Evolutionary conservation across 2,329 filamentous ascomycete species (phyloP).

Genomic region (Aspergillus sp.): DNA sequence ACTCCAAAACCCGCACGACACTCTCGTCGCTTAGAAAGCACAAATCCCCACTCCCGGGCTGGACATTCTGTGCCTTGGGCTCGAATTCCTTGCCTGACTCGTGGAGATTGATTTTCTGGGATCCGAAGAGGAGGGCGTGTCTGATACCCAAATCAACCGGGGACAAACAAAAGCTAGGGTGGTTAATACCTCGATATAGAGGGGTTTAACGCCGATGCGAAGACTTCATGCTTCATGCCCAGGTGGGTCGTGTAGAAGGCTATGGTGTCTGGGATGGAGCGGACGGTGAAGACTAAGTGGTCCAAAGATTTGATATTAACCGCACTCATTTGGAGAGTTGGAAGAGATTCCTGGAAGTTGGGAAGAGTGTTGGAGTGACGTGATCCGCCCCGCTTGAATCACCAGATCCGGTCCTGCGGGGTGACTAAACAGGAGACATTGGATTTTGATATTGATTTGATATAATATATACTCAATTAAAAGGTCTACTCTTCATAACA

Average conservation of each 20-base stretch:
- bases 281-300: not conserved
- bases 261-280: not conserved
- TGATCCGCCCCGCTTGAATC: no score
- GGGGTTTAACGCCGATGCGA: not conserved
- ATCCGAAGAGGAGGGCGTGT: slow-evolving; percentile 57
- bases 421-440: no score
- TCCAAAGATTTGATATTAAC: not conserved
- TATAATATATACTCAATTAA: no score
- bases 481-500: not conserved
- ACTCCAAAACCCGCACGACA: slow-evolving; percentile 40
- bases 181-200: not conserved
- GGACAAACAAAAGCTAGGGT: no score
- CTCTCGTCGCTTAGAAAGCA: slow-evolving; percentile 59
- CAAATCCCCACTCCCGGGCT: slow-evolving; percentile 59
- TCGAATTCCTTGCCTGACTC: slow-evolving; percentile 59
- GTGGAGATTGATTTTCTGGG: slow-evolving; percentile 64
- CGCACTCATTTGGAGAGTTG: not conserved
- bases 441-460: no score
- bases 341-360: not conserved
- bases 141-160: slow-evolving; percentile 20
- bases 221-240: not conserved
- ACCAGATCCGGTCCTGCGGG: no score
- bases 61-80: slow-evolving; percentile 56
- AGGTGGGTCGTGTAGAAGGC: not conserved
- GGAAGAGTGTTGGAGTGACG: not conserved